Percentiles rank a stretch among this genome's conserved stretches.
These are phyloP conservation scores for Graphilbum sp. DNA, from an alignment of 2,329 filamentous ascomycete species.

Conservation along the genomic window DNA sequence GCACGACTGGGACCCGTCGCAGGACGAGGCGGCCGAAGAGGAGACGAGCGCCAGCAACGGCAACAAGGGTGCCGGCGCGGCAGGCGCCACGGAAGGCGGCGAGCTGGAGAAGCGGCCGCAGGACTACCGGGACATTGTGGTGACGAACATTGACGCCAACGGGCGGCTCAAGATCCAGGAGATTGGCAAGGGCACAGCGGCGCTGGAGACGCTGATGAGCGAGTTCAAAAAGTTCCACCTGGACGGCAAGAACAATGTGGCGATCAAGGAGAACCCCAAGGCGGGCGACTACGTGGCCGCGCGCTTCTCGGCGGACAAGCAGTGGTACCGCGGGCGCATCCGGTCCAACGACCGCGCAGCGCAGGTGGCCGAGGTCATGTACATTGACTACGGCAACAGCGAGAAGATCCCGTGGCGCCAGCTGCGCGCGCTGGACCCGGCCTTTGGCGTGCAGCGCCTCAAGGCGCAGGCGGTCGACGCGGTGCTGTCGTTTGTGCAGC, in stretches of 20 bases:
- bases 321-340: slow-evolving; percentile 90
- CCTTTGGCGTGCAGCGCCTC: slow-evolving; percentile 66
- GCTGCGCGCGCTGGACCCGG: slow-evolving; percentile 63
- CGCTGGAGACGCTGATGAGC: slow-evolving; percentile 75
- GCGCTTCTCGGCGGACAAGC: slow-evolving; percentile 72
- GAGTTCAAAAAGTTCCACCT: slow-evolving; percentile 85
- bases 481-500: slow-evolving; percentile 73
- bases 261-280: slow-evolving; percentile 65
- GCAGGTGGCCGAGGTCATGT: slow-evolving; percentile 79
- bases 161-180: slow-evolving; percentile 83
- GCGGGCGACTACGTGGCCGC: slow-evolving; percentile 83
- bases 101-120: slow-evolving; percentile 47
- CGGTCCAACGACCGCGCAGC: slow-evolving; percentile 83
- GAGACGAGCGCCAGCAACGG: slow-evolving; percentile 14
- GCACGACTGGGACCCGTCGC: slow-evolving; percentile 85
- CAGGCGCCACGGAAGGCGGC: slow-evolving; percentile 27
- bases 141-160: slow-evolving; percentile 75
- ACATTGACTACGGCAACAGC: slow-evolving; percentile 92
- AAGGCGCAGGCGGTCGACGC: slow-evolving; percentile 80
- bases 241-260: slow-evolving; percentile 61
- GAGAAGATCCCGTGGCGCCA: slow-evolving; percentile 75
- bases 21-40: slow-evolving; percentile 48
- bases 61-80: slow-evolving; percentile 29
- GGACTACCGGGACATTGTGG: slow-evolving; percentile 85
- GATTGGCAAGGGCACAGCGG: slow-evolving; percentile 70